Evolutionary conservation across 1,284 basidiomycete species (phyloP), one percentile per base, ranked within the genome.

Genomic region (Sanghuangporus sanghuang): DNA sequence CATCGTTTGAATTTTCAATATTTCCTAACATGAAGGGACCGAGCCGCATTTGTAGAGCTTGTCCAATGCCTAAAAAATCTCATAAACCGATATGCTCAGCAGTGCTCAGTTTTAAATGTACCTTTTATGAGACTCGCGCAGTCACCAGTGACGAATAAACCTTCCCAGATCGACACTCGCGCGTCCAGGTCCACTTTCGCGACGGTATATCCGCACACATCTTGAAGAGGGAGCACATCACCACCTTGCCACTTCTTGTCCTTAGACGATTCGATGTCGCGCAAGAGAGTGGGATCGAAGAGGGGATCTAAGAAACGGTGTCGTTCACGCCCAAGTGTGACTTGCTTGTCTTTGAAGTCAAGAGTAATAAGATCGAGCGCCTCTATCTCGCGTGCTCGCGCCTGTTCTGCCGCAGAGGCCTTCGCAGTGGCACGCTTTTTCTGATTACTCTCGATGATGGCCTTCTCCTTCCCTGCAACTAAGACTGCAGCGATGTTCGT

Each of bases 291-390:
- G 2, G 92, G 89, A 65, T 95, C 87, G 68, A 95, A 93, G 39
- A 98, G 79, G 8, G 95, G 93, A 72, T 97, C 95, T 71, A 92
- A 93, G 73, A 96, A 89, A 48, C 92, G 82, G 78, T 97, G 94
- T 55, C 95, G 82, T 69, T 95, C 92, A 69, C 92, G 89, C 5
- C 95, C 95, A 38, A 98, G 71, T 1, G 86, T 89, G 66, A 98
- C 75, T 56, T 87, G 83, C 70, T 86, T 82, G 5, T 81, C 88
- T 6, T 81, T 79, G 72, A 92, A 92, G 70, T 90, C 81, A 12
- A 93, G 74, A n/a, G 86, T 83, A 63, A 92, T 75, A 64, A 93
- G 81, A 74, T 95, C 92, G 64, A 93, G 76, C 0, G 90, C 89
- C 70, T 92, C 90, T 27, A 92, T 90, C 74, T 93, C 90, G 66